phyloP scores from a whole-genome alignment of 257 asterid species.

The Penstemon eatonii region DNA sequence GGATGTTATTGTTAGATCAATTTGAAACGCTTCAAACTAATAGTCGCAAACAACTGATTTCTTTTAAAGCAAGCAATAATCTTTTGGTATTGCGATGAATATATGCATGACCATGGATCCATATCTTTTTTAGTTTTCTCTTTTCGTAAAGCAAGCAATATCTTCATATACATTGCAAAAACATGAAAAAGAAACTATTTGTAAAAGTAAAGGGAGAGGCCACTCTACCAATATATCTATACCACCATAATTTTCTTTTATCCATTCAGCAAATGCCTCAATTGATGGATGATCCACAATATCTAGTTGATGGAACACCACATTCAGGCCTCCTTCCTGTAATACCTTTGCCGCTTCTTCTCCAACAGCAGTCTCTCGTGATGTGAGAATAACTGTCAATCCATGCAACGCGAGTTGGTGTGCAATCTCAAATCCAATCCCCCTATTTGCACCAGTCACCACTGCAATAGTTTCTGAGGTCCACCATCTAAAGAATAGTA shows the following conservation, averaged over 20 bases:
- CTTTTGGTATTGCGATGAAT: not conserved
- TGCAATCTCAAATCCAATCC: constrained; percentile 89
- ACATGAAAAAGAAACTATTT: not conserved
- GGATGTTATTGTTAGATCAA: not conserved
- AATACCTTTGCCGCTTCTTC: constrained; percentile 77
- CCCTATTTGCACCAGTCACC: constrained; percentile 94
- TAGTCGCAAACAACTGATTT: not conserved
- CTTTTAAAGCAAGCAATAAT: not conserved
- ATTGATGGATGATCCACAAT: constrained; percentile 66
- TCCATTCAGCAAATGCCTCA: constrained; percentile 60
- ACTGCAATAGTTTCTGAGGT: constrained; percentile 69
- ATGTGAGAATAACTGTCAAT: constrained; percentile 77
- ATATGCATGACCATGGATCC: not conserved
- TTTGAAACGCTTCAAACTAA: not conserved
- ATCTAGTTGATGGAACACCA: constrained; percentile 77
- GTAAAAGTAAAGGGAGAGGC: constrained; percentile 14
- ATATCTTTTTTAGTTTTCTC: constrained; percentile 1
- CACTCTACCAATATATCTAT: constrained; percentile 77
- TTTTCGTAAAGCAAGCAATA: not conserved
- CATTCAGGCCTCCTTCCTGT: constrained; percentile 76
- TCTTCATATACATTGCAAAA: not conserved
- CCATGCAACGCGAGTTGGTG: constrained; percentile 80
- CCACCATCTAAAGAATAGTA: constrained; percentile 78
- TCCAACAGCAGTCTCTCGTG: constrained; percentile 76
- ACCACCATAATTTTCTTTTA: constrained; percentile 64